Base-by-base conservation (phyloP, 306 rosid genomes). In the Mimosa pudica region DNA sequence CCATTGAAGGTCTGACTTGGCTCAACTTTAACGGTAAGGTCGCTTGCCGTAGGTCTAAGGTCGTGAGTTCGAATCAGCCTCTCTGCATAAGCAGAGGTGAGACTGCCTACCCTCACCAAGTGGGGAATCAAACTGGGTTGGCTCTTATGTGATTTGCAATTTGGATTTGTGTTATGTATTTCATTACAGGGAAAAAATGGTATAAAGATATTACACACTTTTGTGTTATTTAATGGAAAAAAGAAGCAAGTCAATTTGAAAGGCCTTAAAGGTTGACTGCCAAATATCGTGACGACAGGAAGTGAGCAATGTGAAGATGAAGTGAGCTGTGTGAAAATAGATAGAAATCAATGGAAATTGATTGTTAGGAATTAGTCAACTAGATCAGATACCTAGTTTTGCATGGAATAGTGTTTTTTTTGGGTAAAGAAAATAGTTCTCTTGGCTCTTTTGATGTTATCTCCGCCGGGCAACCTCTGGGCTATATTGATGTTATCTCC, bases 91-190 rank as follows among this genome's bases (percentile, higher is more conserved):
- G 30, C 30, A 24, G 30, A 24, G 30, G 30, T 24, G 30, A 24
- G 30, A 24, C 30, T 24, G 30, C 30, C 30, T 24, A 24, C 30
- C 30, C 30, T 24, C 30, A 24, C 30, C 1, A 24, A 24, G 30
- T 24, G 30, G 30, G 30, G 30, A 24, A 24, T 24, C 30, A 24
- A 24, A 24, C 30, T 24, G 30, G 30, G 30, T 24, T 24, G 30
- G 30, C 30, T 24, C 30, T 48, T 75, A 30, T 30, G 55, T 74
- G 38, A 41, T 82, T 14, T 30, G 57, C 74, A 16, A 41, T 48
- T 54, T 32, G 64, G 66, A 69, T 74, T 61, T 54, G 73, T 44
- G 33, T 57, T 81, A 55, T 81, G 4, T 51, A 57, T 74, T 61
- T 81, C 73, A 36, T 30, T 70, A 63, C 55, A 30, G n/a, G 62